A percentile compares a stretch with the other conserved stretches of the same genome.
phyloP scores from a whole-genome alignment of 495 filamentous ascomycete species.

The Entonaema liquescens region DNA sequence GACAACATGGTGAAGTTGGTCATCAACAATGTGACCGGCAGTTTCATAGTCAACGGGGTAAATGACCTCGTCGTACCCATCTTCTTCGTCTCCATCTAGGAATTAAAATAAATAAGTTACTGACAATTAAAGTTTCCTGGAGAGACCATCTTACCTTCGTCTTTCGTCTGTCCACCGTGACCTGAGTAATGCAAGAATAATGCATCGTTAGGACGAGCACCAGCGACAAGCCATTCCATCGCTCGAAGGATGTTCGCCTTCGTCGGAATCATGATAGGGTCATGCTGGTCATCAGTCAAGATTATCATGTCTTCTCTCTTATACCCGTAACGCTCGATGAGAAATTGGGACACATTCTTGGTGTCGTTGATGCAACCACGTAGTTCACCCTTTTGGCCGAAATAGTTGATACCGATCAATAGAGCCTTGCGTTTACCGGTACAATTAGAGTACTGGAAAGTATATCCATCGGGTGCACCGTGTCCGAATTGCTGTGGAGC shows the following conservation, averaged over 20 bases:
- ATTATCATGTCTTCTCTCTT: conserved; percentile 63
- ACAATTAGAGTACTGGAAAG: conserved; percentile 88
- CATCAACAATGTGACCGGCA: conserved; percentile 94
- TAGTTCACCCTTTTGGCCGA: conserved; percentile 83
- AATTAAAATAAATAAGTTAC: neutral
- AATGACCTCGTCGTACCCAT: conserved; percentile 95
- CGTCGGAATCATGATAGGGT: conserved; percentile 56
- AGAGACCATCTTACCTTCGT: conserved; percentile 32
- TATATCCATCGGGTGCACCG: conserved; percentile 57
- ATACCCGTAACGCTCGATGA: conserved; percentile 78
- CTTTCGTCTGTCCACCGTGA: conserved; percentile 59
- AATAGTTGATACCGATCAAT: conserved; percentile 95
- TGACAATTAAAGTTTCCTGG: neutral
- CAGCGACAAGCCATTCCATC: conserved; percentile 58
- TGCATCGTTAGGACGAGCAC: conserved; percentile 58
- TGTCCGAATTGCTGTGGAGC: conserved; percentile 58
- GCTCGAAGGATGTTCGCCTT: conserved; percentile 61
- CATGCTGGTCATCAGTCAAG: conserved; percentile 57
- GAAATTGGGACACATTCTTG: conserved; percentile 85
- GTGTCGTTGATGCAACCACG: conserved; percentile 96
- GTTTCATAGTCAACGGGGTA: conserved; percentile 92
- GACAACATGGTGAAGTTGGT: conserved; percentile 93
- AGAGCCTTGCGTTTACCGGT: conserved; percentile 87
- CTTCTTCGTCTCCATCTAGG: conserved; percentile 78
- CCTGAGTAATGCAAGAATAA: conserved; percentile 69